Conservation (phyloP, 352 stramenopile species). For the Pythium chondricola region DNA sequence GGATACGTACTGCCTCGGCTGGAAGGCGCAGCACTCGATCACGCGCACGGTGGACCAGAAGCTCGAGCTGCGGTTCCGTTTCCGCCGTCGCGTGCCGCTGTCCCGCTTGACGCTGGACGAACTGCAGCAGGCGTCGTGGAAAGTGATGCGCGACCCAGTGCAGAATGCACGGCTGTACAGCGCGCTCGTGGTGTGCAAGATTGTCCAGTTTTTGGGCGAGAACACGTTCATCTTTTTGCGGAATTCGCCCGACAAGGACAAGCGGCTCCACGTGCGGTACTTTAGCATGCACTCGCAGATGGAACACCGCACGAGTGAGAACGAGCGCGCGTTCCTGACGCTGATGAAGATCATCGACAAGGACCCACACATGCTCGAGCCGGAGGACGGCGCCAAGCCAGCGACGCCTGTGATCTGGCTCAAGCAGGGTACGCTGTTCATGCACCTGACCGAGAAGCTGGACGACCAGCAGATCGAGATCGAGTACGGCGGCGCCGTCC, state of each 20-base stretch:
- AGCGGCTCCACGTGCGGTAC: constrained; percentile 15
- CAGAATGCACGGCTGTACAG: constrained; percentile 20
- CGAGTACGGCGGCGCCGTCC: constrained; percentile 16
- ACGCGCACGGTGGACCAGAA: background rate
- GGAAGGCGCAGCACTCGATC: constrained; percentile 11
- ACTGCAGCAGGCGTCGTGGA: constrained; percentile 12
- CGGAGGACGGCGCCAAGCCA: background rate
- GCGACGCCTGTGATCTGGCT: constrained; percentile 17
- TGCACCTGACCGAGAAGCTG: constrained; percentile 19
- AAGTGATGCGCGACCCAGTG: constrained; percentile 9
- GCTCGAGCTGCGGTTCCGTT: constrained; percentile 16
- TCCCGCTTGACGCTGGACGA: constrained; percentile 7
- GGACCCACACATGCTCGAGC: constrained; percentile 11
- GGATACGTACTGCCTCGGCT: constrained; percentile 16
- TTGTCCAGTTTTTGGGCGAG: constrained; percentile 13
- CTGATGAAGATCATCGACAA: constrained; percentile 24
- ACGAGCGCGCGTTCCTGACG: constrained; percentile 14
- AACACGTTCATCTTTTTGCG: constrained; percentile 21
- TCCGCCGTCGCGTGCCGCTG: constrained; percentile 7
- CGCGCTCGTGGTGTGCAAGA: constrained; percentile 17
- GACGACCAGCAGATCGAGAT: constrained; percentile 18
- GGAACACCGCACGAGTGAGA: constrained; percentile 9
- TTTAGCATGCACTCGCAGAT: constrained; percentile 22
- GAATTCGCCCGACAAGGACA: constrained; percentile 17
- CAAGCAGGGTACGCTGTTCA: constrained; percentile 17